Base-by-base conservation (phyloP, 2,329 filamentous ascomycete species). In the Aspergillus niger region DNA sequence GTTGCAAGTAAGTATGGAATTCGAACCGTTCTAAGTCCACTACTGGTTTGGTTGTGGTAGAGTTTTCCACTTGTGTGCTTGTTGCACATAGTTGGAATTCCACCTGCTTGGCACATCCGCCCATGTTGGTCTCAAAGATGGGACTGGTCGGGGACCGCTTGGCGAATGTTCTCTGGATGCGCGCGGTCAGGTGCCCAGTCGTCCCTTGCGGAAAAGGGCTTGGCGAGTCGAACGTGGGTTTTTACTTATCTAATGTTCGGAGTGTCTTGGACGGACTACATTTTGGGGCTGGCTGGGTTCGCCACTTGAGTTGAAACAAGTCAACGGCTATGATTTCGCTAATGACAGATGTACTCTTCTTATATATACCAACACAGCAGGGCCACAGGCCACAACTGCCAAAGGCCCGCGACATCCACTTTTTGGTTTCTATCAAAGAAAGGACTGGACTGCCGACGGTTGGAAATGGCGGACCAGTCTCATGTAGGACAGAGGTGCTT, bases 321-420 rank as follows among this genome's bases (percentile, higher is more conserved):
- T 20, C 26, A 24, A 36, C 8, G 11, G 53, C 28, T 26, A 55
- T 55, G 20, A 43, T 44, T 55, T 55, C 53, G 53, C 53, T 55
- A 47, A 55, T 44, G 39, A 32, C 41, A 55, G 32, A 41, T 55
- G 11, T 36, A 36, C 32, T 36, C 32, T 36, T 36, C 32, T 36
- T 55, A 55, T 55, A 55, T 47, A 47, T 47, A 41, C 36, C 41
- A 43, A 32, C 20, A 15, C 28, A 28, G 43, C 53, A 47, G 52
- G 53, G 53, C 53, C 53, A 22, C 41, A 55, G 41, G 39, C 39
- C 53, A 55, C 39, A 17, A 24, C 24, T 53, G 39, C 11, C 11
- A 36, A 36, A 22, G 24, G 15, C 38, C 26, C 15, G 28, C 53
- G n/a, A 20, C 24, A n/a, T 30, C 15, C 24, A 44, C 24, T 22